These are phyloP conservation scores for Hypoxylon sp. DNA, from an alignment of 2,329 filamentous ascomycete genomes.

Conservation along the genomic window DNA sequence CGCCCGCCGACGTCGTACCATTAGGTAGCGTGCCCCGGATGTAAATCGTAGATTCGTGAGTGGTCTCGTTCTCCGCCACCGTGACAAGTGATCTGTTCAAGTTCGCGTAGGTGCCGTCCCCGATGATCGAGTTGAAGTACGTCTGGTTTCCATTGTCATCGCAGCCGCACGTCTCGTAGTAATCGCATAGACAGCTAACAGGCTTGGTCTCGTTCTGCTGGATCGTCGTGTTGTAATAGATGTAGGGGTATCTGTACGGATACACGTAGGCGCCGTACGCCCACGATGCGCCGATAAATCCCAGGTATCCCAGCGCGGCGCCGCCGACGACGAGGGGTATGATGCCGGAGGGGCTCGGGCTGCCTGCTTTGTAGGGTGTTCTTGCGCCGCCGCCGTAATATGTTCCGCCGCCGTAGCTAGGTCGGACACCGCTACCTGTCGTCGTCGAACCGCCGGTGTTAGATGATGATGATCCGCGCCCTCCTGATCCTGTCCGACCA, in stretches of 20 bases:
- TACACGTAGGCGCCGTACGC: constrained; percentile 67
- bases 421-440: constrained; percentile 70
- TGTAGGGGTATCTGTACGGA: constrained; percentile 66
- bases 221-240: constrained; percentile 66
- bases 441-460: constrained; percentile 68
- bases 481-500: constrained; percentile 40
- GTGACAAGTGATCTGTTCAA: constrained; percentile 75
- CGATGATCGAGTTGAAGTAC: constrained; percentile 75
- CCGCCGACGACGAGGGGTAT: constrained; percentile 66
- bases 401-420: constrained; percentile 71
- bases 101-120: constrained; percentile 71
- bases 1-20: constrained; percentile 70
- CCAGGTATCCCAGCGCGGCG: constrained; percentile 68
- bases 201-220: constrained; percentile 71
- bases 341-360: constrained; percentile 64
- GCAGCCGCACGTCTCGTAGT: constrained; percentile 68
- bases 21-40: constrained; percentile 84
- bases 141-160: constrained; percentile 75
- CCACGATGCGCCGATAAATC: constrained; percentile 73
- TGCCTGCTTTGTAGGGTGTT: constrained; percentile 73
- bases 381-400: constrained; percentile 78
- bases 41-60: constrained; percentile 69
- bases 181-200: constrained; percentile 73
- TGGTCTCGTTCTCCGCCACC: constrained; percentile 75
- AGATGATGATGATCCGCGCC: constrained; percentile 52